phyloP scores from a whole-genome alignment of 495 filamentous ascomycete genomes.

The Penicillium nucicola region DNA sequence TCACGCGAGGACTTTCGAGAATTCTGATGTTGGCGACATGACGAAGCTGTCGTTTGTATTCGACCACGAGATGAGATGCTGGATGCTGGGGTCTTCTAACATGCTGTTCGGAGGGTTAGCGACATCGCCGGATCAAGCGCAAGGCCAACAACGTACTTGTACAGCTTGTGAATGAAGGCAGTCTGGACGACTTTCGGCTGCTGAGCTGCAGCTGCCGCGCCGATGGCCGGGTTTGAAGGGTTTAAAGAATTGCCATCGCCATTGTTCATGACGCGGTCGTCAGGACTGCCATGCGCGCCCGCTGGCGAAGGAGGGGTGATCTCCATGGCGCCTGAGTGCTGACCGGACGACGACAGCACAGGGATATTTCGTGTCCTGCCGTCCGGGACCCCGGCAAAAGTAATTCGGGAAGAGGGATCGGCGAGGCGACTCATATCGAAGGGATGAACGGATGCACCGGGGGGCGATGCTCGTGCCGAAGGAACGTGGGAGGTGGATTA shows the following conservation, averaged over 20 bases:
- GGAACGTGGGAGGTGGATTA: constrained; percentile 30
- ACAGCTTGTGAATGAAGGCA: constrained; percentile 99
- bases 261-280: constrained; percentile 48
- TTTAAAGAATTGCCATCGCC: constrained; percentile 39
- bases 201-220: constrained; percentile 82
- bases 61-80: constrained; percentile 96
- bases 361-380: constrained; percentile 44
- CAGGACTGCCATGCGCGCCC: constrained; percentile 44
- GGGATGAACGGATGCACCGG: constrained; percentile 5
- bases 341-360: constrained; percentile 41
- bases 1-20: constrained; percentile 97
- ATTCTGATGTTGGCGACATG: constrained; percentile 95
- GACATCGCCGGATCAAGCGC: background rate
- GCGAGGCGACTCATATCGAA: constrained; percentile 44
- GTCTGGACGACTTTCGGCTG: constrained; percentile 98
- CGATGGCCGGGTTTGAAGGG: constrained; percentile 45
- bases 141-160: constrained; percentile 69
- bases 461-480: constrained; percentile 25
- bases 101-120: constrained; percentile 57
- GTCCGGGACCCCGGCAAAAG: constrained; percentile 33
- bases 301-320: constrained; percentile 45
- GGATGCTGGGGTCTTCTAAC: constrained; percentile 89
- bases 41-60: constrained; percentile 93
- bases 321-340: constrained; percentile 48
- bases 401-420: constrained; percentile 38